phyloP scores from a whole-genome alignment of 2,329 filamentous ascomycete genomes.

The Trichoderma endophyticum region DNA sequence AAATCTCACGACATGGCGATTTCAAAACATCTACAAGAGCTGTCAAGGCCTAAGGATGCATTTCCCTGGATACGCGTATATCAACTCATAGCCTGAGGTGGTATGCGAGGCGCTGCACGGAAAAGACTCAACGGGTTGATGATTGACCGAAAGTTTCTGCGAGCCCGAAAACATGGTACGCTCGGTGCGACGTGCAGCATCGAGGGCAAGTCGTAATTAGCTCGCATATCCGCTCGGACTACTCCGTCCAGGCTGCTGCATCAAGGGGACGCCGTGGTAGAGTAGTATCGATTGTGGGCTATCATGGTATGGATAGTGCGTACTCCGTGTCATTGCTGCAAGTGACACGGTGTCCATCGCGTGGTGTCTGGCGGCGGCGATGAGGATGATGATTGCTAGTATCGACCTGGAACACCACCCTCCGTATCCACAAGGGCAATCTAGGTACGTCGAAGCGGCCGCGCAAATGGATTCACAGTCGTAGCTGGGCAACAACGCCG shows the following conservation, averaged over 20 bases:
- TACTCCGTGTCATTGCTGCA: conserved; percentile 1
- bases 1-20: not conserved
- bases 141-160: conserved; percentile 2
- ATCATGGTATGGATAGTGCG: not conserved
- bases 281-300: not conserved
- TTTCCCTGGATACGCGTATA: not conserved
- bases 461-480: conserved; percentile 7
- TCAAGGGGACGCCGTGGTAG: conserved; percentile 1
- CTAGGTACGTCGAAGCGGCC: conserved; percentile 3
- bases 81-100: not conserved
- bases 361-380: not conserved
- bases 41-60: no score
- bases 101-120: not conserved
- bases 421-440: not conserved
- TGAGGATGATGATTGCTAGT: not conserved
- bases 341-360: not conserved
- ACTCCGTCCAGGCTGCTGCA: conserved; percentile 8
- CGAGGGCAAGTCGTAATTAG: not conserved
- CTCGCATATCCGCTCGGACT: conserved; percentile 12
- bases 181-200: conserved; percentile 5
- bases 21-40: not conserved
- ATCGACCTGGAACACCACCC: not conserved
- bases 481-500: conserved; percentile 13
- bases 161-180: conserved; percentile 10
- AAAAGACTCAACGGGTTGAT: not conserved